A percentile compares a stretch with the other conserved stretches of the same genome.
Conservation (phyloP, 2,329 filamentous ascomycete species). For the Ophiostoma populinum region DNA sequence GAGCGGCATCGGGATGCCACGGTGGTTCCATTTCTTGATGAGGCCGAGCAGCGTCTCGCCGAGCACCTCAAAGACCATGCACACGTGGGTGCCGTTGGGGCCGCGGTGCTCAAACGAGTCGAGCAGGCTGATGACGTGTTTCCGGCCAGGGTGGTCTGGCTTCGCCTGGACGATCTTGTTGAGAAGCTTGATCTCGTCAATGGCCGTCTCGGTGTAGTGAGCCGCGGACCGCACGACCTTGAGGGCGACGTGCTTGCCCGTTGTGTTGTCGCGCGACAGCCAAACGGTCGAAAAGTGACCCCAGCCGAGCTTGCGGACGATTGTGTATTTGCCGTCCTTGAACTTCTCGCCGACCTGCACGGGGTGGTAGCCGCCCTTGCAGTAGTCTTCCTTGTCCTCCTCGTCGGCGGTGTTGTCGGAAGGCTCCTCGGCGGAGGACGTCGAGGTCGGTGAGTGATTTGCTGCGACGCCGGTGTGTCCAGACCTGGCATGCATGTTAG, state of each 20-base stretch:
- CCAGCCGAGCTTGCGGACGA: constrained; percentile 94
- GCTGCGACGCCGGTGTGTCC: constrained; percentile 35
- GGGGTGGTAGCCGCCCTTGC: constrained; percentile 96
- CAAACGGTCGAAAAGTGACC: constrained; percentile 98
- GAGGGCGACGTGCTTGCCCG: constrained; percentile 84
- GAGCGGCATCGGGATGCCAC: constrained; percentile 86
- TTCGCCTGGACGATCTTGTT: constrained; percentile 95
- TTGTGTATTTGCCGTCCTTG: constrained; percentile 92
- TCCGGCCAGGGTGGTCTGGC: constrained; percentile 80
- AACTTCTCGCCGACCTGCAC: constrained; percentile 90
- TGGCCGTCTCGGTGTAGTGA: constrained; percentile 96
- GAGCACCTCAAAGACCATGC: constrained; percentile 97
- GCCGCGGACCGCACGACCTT: constrained; percentile 96
- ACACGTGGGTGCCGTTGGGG: constrained; percentile 89
- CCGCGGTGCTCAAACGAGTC: constrained; percentile 97
- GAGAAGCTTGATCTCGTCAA: constrained; percentile 96
- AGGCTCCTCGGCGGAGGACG: constrained; percentile 64
- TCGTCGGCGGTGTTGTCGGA: constrained; percentile 91
- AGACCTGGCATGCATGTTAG: constrained; percentile 23
- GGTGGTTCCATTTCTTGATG: constrained; percentile 97
- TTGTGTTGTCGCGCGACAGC: constrained; percentile 66
- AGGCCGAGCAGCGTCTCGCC: constrained; percentile 87
- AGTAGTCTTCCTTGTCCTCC: constrained; percentile 98
- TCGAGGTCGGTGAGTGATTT: constrained; percentile 60
- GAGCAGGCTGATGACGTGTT: constrained; percentile 87